Base-by-base conservation (phyloP, 805 yeast species). In the Kazachstania bromeliacearum region DNA sequence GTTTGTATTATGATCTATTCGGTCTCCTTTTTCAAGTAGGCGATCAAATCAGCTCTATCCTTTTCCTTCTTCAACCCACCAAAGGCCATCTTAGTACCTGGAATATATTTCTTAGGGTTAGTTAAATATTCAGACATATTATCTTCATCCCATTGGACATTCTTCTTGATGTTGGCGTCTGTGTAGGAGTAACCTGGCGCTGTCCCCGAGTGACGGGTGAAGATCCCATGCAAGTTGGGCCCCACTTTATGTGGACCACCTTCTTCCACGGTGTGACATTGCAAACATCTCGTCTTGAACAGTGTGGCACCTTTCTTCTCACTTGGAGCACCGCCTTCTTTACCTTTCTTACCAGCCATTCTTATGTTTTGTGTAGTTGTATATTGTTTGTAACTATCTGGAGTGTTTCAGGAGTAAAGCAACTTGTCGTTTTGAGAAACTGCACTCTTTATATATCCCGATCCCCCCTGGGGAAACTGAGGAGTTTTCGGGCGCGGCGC, bases 41-140 rank as follows among this genome's bases (percentile, higher is more conserved):
- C 77, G 60, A 89, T 70, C 66, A 92, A 72, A 67, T 92, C 97
- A 72, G 85, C 84, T 80, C 97, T 85, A 76, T 92, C 98, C 81
- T 87, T 89, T 50, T 87, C 80, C 78, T 92, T 92, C 88, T 92
- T 92, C 70, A 92, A 78, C 73, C 98, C 98, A 72, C 96, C 98
- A 59, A 89, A 92, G 50, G 98, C 97, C 98, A 92, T 92, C 83
- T 92, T 92, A 74, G 97, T 92, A 68, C 98, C 98, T 64, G 98
- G 98, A 55, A 92, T 87, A 76, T 87, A 92, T 75, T 92, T 92
- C 94, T 92, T 92, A 73, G 98, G 98, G 84, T 92, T 92, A 71
- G 83, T 94, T 68, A 92, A 78, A 81, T 92, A 92, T 67, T 84
- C 95, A 55, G 81, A 74, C 82, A 92, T 76, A 66, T 85, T 75